These are phyloP conservation scores for Tetrahymena thermophila DNA, from an alignment of 73 alveolate species.

Conservation along the genomic window DNA sequence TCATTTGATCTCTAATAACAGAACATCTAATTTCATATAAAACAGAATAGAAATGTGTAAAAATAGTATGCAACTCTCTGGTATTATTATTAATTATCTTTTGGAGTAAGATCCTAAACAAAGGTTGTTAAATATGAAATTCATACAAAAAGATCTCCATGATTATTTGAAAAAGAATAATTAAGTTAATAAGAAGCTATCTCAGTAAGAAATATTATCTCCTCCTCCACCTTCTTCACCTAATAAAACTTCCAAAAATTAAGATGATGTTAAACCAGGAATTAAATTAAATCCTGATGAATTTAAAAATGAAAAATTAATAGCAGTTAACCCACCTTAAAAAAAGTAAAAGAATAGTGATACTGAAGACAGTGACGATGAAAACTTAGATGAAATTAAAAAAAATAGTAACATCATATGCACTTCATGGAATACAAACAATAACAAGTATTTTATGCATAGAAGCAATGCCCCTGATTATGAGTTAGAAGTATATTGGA, in stretches of 20 bases:
- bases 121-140: background rate
- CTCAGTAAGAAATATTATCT: background rate
- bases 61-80: background rate
- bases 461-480: background rate
- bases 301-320: background rate
- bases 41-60: background rate
- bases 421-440: background rate
- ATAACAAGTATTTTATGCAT: background rate
- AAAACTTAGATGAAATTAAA: background rate
- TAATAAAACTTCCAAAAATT: background rate
- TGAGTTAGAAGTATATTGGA: background rate
- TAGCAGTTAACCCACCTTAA: background rate
- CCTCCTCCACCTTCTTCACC: background rate
- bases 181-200: background rate
- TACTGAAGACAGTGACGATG: background rate
- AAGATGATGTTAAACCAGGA: background rate
- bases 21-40: background rate
- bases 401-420: background rate
- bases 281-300: background rate
- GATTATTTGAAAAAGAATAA: background rate
- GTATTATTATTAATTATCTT: background rate
- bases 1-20: background rate
- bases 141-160: background rate
- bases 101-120: background rate
- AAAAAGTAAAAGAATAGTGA: background rate